Conservation (phyloP, 2,329 filamentous ascomycete species). For the Ambrosiella cleistominuta region DNA sequence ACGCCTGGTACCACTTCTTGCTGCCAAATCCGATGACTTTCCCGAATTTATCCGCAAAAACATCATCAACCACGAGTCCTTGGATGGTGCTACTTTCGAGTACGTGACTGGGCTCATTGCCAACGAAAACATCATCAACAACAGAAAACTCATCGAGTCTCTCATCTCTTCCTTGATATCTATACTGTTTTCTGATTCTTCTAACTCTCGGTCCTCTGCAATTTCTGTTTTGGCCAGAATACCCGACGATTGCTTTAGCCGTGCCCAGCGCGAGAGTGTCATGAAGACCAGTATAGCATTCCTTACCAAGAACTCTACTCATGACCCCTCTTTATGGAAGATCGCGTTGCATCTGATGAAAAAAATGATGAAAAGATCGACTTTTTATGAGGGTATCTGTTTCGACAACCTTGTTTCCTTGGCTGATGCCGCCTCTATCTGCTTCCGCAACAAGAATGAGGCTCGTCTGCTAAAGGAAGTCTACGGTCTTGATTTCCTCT, state of each 20-base stretch:
- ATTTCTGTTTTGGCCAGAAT: slow-evolving; percentile 9
- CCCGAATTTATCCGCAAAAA: slow-evolving; percentile 10
- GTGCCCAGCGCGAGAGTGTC: slow-evolving; percentile 11
- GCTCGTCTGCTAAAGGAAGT: slow-evolving; percentile 6
- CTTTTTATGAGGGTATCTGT: slow-evolving; percentile 30
- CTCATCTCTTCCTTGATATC: slow-evolving; percentile 11
- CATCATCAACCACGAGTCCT: slow-evolving; percentile 3
- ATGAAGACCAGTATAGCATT: slow-evolving; percentile 7
- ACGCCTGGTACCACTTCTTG: slow-evolving; percentile 12
- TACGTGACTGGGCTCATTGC: slow-evolving; percentile 9
- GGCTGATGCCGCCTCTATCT: slow-evolving; percentile 19
- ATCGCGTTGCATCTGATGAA: slow-evolving; percentile 15
- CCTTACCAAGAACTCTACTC: slow-evolving; percentile 1
- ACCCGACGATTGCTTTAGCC: slow-evolving; percentile 14
- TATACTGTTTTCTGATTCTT: slow-evolving; percentile 2
- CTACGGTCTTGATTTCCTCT: slow-evolving; percentile 10
- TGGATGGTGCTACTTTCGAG: slow-evolving; percentile 4
- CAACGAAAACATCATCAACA: slow-evolving; percentile 14
- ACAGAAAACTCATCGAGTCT: slow-evolving; percentile 9
- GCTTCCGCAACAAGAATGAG: slow-evolving; percentile 3
- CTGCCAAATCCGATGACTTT: slow-evolving; percentile 9
- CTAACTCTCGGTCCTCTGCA: not conserved
- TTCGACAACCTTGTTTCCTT: slow-evolving; percentile 23
- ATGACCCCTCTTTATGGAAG: slow-evolving; percentile 12
- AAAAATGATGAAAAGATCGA: slow-evolving; percentile 33